Percentiles rank a stretch among this genome's conserved stretches.
Evolutionary conservation across 2,329 filamentous ascomycete species (phyloP).

Genomic region (Trichothecium roseum): DNA sequence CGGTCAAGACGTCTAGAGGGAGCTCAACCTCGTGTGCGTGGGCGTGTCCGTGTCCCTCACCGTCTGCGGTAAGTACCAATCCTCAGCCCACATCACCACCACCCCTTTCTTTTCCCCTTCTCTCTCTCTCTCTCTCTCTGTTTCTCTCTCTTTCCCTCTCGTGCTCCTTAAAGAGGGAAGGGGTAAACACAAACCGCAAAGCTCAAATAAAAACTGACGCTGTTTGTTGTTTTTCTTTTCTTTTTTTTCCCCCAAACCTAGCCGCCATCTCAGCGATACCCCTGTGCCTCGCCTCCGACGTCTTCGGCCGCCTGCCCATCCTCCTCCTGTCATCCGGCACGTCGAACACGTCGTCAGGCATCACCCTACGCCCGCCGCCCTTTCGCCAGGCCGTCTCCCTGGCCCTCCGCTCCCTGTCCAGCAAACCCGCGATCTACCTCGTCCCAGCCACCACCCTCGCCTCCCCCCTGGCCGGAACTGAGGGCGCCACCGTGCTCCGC

Average conservation of each 20-base stretch:
- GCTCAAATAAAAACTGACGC: too few relatives aligned
- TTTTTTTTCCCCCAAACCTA: too few relatives aligned
- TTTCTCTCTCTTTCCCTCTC: too few relatives aligned
- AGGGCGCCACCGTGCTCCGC: conserved; percentile 12
- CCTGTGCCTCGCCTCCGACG: conserved; percentile 12
- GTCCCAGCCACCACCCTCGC: conserved; percentile 13
- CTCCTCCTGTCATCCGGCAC: too few relatives aligned
- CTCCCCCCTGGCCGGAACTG: conserved; percentile 11
- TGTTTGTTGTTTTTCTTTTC: too few relatives aligned
- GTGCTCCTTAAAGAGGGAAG: too few relatives aligned
- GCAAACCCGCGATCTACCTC: conserved; percentile 10
- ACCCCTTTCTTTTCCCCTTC: background rate
- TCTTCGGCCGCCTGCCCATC: conserved; percentile 13
- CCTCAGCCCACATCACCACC: background rate
- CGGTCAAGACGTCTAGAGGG: conserved; percentile 10
- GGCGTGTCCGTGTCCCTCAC: conserved; percentile 12
- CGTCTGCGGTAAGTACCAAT: conserved; percentile 9
- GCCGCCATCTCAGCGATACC: conserved; percentile 12
- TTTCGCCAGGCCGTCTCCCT: background rate
- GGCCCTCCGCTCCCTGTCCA: conserved; percentile 9
- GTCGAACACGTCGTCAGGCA: conserved; percentile 12
- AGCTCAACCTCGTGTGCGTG: conserved; percentile 11
- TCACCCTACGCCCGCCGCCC: background rate
- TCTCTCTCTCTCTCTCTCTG: background rate
- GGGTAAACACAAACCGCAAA: too few relatives aligned